Percentiles rank a stretch among this genome's conserved stretches.
phyloP scores from a whole-genome alignment of 2,329 filamentous ascomycete genomes.

The Fusarium abutilonis region DNA sequence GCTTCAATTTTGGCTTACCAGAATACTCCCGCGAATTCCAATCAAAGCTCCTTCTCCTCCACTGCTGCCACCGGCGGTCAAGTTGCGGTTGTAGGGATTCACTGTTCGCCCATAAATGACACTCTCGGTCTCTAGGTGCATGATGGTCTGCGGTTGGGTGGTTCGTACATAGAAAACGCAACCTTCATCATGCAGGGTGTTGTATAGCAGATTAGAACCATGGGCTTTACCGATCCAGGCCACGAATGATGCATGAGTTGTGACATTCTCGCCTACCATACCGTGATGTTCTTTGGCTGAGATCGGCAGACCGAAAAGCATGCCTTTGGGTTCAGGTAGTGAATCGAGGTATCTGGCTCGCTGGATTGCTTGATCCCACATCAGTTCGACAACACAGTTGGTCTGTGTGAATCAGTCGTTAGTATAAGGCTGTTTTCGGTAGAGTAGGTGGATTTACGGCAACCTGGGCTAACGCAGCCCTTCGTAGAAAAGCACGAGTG shows the following conservation, averaged over 20 bases:
- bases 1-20: constrained; percentile 39
- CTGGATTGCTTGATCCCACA: constrained; percentile 51
- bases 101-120: constrained; percentile 71
- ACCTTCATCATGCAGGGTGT: constrained; percentile 45
- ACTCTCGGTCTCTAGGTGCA: constrained; percentile 67
- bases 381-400: constrained; percentile 49
- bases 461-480: constrained; percentile 43
- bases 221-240: constrained; percentile 48
- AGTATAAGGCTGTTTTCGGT: accelerated
- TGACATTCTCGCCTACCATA: constrained; percentile 47
- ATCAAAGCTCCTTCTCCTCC: constrained; percentile 63
- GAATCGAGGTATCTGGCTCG: constrained; percentile 49
- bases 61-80: constrained; percentile 71
- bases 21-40: constrained; percentile 53
- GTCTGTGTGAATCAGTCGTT: constrained; percentile 30
- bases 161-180: constrained; percentile 67
- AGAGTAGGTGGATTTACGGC: constrained; percentile 28
- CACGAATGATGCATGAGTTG: constrained; percentile 45
- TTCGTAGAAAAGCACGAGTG: constrained; percentile 41
- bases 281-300: constrained; percentile 52
- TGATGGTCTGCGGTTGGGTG: constrained; percentile 70
- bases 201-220: constrained; percentile 48
- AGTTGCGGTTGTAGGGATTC: constrained; percentile 69
- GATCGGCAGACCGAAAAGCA: constrained; percentile 50
- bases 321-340: constrained; percentile 47